Conservation (phyloP, 139 green algal genomes). For the Micractinium sp. region DNA sequence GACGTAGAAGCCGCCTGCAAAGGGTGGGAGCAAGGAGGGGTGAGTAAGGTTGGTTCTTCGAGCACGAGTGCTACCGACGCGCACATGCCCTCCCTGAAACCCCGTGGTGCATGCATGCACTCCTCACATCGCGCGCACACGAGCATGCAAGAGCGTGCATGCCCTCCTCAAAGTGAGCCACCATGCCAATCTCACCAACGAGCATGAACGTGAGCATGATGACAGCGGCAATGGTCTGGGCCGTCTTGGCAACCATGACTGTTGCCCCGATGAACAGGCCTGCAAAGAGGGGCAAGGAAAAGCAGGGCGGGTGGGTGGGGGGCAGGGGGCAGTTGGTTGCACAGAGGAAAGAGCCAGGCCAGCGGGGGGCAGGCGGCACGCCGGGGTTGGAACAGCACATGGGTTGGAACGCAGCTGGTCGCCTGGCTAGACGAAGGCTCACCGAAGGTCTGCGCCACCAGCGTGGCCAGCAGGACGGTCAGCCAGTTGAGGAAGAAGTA, state of each 20-base stretch:
- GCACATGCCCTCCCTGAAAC: not conserved
- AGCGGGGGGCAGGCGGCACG: too few relatives aligned
- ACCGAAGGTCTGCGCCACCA: constrained; percentile 61
- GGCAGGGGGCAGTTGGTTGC: too few relatives aligned
- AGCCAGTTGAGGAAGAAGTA: constrained; percentile 80
- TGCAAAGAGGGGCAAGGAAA: not conserved
- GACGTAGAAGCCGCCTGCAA: constrained; percentile 55
- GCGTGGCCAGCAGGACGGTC: constrained; percentile 61
- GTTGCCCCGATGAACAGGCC: constrained; percentile 76
- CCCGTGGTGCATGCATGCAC: not conserved
- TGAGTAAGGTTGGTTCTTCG: not conserved
- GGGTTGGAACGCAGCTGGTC: too few relatives aligned
- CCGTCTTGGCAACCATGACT: constrained; percentile 72
- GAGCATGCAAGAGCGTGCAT: not conserved
- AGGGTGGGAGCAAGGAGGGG: not conserved
- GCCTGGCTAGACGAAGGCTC: too few relatives aligned
- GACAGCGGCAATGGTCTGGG: constrained; percentile 73
- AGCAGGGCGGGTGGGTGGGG: too few relatives aligned
- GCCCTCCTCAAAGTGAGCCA: not conserved
- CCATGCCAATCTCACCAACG: constrained; percentile 10
- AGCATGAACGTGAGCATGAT: constrained; percentile 66
- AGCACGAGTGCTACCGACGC: not conserved
- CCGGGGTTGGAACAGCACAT: not conserved
- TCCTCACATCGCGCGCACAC: too few relatives aligned
- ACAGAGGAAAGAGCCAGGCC: too few relatives aligned